Evolutionary conservation across 1,139 yeast genomes (phyloP).

Genomic region (Kurtzmaniella quercitrusa): DNA sequence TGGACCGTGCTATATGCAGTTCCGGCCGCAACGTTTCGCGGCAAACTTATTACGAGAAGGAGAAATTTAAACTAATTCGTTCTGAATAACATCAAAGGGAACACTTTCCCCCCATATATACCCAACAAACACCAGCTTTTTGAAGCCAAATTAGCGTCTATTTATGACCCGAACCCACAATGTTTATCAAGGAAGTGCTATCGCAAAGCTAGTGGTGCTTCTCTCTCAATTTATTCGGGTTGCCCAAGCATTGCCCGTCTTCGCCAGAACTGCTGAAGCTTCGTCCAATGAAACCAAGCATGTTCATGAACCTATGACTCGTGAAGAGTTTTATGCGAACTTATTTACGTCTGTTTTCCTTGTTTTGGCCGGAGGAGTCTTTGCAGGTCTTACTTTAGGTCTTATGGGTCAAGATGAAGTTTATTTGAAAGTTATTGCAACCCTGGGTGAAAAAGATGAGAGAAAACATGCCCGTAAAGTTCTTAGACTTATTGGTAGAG

Average conservation of each 20-base stretch:
- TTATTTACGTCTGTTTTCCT: slow-evolving; percentile 58
- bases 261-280: slow-evolving; percentile 9
- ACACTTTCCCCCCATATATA: neutral
- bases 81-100: neutral
- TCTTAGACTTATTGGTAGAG: slow-evolving; percentile 65
- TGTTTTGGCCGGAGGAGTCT: slow-evolving; percentile 89
- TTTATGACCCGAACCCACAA: neutral
- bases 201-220: slow-evolving; percentile 5
- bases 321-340: slow-evolving; percentile 50
- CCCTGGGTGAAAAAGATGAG: slow-evolving; percentile 57
- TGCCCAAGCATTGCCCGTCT: slow-evolving; percentile 18
- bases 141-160: neutral
- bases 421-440: slow-evolving; percentile 67
- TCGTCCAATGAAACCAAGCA: slow-evolving; percentile 11
- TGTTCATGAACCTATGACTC: slow-evolving; percentile 21
- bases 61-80: neutral
- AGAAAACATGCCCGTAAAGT: slow-evolving; percentile 72
- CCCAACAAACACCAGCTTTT: neutral
- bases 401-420: slow-evolving; percentile 98
- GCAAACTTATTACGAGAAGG: no score
- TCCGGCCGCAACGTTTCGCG: no score
- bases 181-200: slow-evolving; percentile 3
- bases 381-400: slow-evolving; percentile 93
- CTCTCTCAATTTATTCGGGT: slow-evolving; percentile 19
- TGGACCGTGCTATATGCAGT: no score